Conservation (phyloP, 768 basidiomycete species). For the Lentinula aciculospora region DNA sequence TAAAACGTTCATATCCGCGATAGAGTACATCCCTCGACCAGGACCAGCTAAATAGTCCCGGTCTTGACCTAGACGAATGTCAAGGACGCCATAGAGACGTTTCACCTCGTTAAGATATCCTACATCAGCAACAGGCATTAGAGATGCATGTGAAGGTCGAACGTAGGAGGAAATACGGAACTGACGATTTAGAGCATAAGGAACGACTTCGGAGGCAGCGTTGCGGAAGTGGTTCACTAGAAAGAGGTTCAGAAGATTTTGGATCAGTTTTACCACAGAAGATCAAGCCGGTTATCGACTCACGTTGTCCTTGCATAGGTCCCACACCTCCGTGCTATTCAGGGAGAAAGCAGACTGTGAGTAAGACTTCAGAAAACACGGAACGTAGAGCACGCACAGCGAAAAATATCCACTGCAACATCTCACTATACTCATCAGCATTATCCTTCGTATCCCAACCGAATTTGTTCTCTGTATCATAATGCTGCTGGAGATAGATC, state of each 20-base stretch:
- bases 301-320: constrained; percentile 80
- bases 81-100: constrained; percentile 76
- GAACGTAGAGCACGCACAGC: constrained; percentile 29
- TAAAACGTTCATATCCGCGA: constrained; percentile 69
- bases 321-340: constrained; percentile 40
- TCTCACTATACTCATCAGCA: constrained; percentile 60
- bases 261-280: too few species aligned
- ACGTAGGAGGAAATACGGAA: constrained; percentile 20
- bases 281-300: neutral
- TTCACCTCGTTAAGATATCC: constrained; percentile 66
- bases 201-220: constrained; percentile 61
- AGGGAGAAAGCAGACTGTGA: neutral
- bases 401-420: constrained; percentile 87
- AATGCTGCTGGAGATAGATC: constrained; percentile 73
- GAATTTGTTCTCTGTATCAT: constrained; percentile 71
- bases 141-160: too few species aligned
- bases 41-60: constrained; percentile 77
- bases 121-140: constrained; percentile 38
- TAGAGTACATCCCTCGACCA: constrained; percentile 55
- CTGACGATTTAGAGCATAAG: constrained; percentile 36
- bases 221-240: constrained; percentile 65
- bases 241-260: neutral
- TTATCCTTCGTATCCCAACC: constrained; percentile 48
- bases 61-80: constrained; percentile 58
- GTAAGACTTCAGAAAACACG: neutral